These are phyloP conservation scores for Talaromyces sp. DNA, from an alignment of 2,329 filamentous ascomycete species.

Conservation along the genomic window DNA sequence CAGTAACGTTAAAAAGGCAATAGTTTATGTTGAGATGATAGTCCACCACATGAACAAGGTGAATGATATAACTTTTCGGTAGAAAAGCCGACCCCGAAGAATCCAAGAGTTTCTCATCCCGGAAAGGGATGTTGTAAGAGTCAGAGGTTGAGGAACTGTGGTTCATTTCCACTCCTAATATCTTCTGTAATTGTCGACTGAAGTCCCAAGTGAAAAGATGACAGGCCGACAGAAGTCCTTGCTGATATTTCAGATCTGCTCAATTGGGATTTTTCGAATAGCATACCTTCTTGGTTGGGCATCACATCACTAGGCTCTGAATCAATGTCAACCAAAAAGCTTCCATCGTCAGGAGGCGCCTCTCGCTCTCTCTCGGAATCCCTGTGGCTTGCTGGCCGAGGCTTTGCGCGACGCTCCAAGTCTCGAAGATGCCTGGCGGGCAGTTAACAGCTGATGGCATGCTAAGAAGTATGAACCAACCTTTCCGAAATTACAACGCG, in stretches of 20 bases:
- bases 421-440: background rate
- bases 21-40: conserved; percentile 5
- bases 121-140: background rate
- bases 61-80: conserved; percentile 1
- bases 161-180: background rate
- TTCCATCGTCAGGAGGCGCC: background rate
- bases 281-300: background rate
- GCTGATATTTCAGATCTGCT: background rate
- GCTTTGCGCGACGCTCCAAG: background rate
- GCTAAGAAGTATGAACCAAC: background rate
- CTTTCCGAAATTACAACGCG: conserved; percentile 3
- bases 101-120: background rate
- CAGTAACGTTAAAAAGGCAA: background rate
- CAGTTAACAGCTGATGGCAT: background rate
- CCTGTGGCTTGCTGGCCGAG: background rate
- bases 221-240: background rate
- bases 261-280: background rate
- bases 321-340: background rate
- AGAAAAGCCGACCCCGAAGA: background rate
- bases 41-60: conserved; percentile 8
- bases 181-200: background rate
- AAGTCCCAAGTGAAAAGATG: background rate
- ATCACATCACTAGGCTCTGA: background rate
- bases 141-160: background rate
- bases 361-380: background rate